Percentiles rank a stretch among this genome's conserved stretches.
Conservation (phyloP, 2,329 filamentous ascomycete genomes). For the Clathrospora elynae region DNA sequence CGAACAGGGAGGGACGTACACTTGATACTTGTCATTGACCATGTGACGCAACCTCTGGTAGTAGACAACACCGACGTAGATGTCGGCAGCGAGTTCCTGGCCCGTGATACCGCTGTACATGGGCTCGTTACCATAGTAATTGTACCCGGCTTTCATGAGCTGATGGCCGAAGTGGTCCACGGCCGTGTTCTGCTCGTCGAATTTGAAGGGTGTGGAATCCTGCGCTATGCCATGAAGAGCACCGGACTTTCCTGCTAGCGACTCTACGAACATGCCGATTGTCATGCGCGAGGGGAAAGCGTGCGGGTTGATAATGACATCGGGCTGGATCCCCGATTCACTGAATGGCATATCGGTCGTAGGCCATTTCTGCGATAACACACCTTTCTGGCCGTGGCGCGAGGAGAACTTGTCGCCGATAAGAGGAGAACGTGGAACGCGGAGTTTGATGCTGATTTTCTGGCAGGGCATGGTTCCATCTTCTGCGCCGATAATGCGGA, state of each 20-base stretch:
- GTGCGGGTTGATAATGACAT: slow-evolving; percentile 99
- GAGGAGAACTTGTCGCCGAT: slow-evolving; percentile 99
- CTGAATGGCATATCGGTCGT: slow-evolving; percentile 93
- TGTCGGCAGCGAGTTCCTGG: slow-evolving; percentile 89
- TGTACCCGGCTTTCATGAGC: slow-evolving; percentile 92
- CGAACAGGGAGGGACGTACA: too few relatives aligned
- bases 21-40: slow-evolving; percentile 99
- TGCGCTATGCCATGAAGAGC: slow-evolving; percentile 94
- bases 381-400: slow-evolving; percentile 97
- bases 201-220: slow-evolving; percentile 93
- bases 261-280: slow-evolving; percentile 99
- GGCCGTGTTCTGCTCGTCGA: slow-evolving; percentile 89
- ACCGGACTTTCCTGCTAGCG: slow-evolving; percentile 90
- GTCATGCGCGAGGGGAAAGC: slow-evolving; percentile 99
- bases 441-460: slow-evolving; percentile 88
- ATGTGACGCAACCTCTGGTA: slow-evolving; percentile 98
- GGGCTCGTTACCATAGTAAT: slow-evolving; percentile 97
- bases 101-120: slow-evolving; percentile 98
- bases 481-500: slow-evolving; percentile 87
- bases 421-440: slow-evolving; percentile 84
- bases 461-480: slow-evolving; percentile 82
- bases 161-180: slow-evolving; percentile 96
- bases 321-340: slow-evolving; percentile 93
- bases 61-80: slow-evolving; percentile 96
- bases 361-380: slow-evolving; percentile 95